Base-by-base conservation (phyloP, 2,329 filamentous ascomycete species). In the Fusarium sambucinum region DNA sequence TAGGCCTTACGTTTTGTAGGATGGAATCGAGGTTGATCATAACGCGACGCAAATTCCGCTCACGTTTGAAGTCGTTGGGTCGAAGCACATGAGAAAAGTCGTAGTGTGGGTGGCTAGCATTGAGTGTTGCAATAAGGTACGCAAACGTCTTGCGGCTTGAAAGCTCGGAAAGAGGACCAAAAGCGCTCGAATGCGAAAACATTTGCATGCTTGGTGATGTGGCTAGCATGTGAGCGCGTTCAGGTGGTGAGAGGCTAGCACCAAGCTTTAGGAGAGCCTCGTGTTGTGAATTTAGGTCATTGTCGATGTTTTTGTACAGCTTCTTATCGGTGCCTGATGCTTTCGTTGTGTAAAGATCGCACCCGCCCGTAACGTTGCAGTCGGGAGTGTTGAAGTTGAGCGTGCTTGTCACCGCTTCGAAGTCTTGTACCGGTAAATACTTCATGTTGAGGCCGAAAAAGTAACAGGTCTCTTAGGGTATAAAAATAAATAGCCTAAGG, bases 311-410 rank as follows among this genome's bases (percentile, higher is more conserved):
- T 81, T 94, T 96, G 85, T 97, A 97, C 11, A 99, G 85, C 78
- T 98, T 98, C 87, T 97, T 97, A 79, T 99, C 96, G 68, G 91
- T 90, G 45, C 94, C 94, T 56, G 95, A 94, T 30, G 96, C 94
- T 81, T 99, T 99, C 27, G 94, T 97, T 12, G 95, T 98, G 84
- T 97, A 99, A 19, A 98, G 86, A 79, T 99, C 96, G 84, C 95
- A 98, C 69, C 93, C 92, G 73, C 96, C 96, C 29, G 94, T 91
- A 63, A 99, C 92, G 72, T 95, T 92, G 77, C 93, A 94, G 78
- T 98, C 95, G 52, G 92, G 89, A 1, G 95, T 97, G 75, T 96
- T 93, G 84, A 98, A 98, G 78, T 97, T 98, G 77, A 99, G 89
- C 68, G 95, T 92, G 81, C 91, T 91, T 64, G 94, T 95, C 71